Evolutionary conservation across 2,329 filamentous ascomycete genomes (phyloP), one percentile per base, ranked within the genome.

Genomic region (Fusarium sacchari): DNA sequence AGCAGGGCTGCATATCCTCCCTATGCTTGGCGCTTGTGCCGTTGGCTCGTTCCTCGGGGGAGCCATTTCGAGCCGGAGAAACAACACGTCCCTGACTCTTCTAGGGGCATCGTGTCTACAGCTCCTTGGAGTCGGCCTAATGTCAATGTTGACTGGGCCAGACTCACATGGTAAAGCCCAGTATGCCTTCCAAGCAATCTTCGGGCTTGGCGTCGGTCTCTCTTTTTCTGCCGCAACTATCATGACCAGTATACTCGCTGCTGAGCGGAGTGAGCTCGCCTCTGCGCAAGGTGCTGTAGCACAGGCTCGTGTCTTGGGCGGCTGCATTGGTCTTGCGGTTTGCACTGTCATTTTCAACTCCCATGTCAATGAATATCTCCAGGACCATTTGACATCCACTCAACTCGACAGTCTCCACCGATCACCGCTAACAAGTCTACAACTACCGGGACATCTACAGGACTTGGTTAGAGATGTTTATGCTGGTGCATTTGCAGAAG

Each of bases 211-310:
- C 0, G 87, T 90, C 22, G 89, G 89, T 1, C 83, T 91, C 22
- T 87, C 86, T 15, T 88, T 90, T 69, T 88, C 87, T 1, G 85
- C 86, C 6, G 86, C 86, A 13, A 90, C 88, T 1, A 88, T 91
- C 64, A 86, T 90, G 75, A 88, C 88, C 6, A 87, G 86, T 50
- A 83, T 90, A 20, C 84, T 89, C 52, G 81, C 83, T 7, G 84
- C 87, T 1, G 80, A 84, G 24, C 79, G 81, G 13, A 82, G 82
- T 64, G 86, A 89, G 60, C 82, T 89, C 56, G 89, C 89, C 2
- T 87, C 88, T 5, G 88, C 88, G 0, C 88, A 91, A 72, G 90
- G 89, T 0, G 86, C 88, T 9, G 84, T 91, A 15, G 88, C 89
- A 3, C 89, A 92, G 78, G 85, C 87, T 4, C 85, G 90, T 20